phyloP scores from a whole-genome alignment of 805 yeast species.

The Candida alai region DNA sequence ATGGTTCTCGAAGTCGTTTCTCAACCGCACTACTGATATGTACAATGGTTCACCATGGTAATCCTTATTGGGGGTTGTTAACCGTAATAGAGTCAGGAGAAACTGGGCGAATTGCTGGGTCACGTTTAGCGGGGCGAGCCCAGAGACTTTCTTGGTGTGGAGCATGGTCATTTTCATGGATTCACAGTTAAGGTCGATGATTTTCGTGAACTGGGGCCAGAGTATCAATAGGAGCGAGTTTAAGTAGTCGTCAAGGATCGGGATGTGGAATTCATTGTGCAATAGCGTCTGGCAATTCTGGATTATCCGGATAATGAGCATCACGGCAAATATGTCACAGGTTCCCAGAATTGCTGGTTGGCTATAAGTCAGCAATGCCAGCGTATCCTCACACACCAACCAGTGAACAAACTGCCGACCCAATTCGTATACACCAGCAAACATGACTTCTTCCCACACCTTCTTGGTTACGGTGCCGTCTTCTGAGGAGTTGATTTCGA shows the following conservation, averaged over 20 bases:
- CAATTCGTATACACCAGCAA: constrained; percentile 33
- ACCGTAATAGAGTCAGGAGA: constrained; percentile 63
- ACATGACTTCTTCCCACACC: constrained; percentile 38
- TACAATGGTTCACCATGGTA: constrained; percentile 65
- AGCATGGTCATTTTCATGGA: constrained; percentile 53
- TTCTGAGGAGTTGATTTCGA: constrained; percentile 14
- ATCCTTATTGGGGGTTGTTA: constrained; percentile 29
- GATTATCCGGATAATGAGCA: constrained; percentile 68
- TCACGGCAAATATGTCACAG: constrained; percentile 74
- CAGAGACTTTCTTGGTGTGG: constrained; percentile 23
- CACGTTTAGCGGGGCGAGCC: constrained; percentile 47
- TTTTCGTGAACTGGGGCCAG: constrained; percentile 83
- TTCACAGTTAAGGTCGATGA: constrained; percentile 76
- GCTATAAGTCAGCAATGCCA: constrained; percentile 23
- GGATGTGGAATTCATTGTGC: constrained; percentile 62
- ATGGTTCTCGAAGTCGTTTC: constrained; percentile 76
- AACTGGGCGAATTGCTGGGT: constrained; percentile 80
- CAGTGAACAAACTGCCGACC: constrained; percentile 44
- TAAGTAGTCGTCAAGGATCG: constrained; percentile 67
- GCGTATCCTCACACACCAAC: constrained; percentile 22
- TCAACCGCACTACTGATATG: constrained; percentile 61
- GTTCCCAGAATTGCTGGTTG: constrained; percentile 26
- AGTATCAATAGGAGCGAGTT: constrained; percentile 60
- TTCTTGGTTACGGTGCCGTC: constrained; percentile 5
- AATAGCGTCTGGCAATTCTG: constrained; percentile 62